Evolutionary conservation across 768 basidiomycete species (phyloP), one percentile per base, ranked within the genome.

Genomic region (Tricholoma sp.): DNA sequence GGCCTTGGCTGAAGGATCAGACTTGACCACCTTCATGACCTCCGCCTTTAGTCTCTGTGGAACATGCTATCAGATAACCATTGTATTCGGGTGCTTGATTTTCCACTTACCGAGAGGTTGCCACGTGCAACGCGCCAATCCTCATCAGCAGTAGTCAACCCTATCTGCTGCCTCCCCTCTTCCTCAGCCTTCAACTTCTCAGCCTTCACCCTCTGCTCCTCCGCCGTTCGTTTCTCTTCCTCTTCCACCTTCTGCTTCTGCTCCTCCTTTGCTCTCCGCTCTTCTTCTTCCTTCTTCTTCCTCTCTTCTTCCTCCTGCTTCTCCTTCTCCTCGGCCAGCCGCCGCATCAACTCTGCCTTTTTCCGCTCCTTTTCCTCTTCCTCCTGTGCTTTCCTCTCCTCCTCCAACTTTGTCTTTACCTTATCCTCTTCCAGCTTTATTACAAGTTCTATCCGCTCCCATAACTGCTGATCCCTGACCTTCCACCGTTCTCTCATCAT

Each of bases 401-500:
- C 83, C 57, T 85, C 86, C 37, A 83, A 62, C 56, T 67, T 74
- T 58, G 68, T 74, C 8, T 75, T 76, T 19, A 79, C 68, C 57
- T 82, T 85, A 27, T 83, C 84, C 59, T 88, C 84, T 64, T 89
- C 86, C 3, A 70, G 29, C 63, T 79, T 79, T 59, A 91, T 90
- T 6, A 77, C 83, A 2, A 59, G 66, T 68, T 91, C 86, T 53
- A 89, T 81, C 4, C 83, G 75, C 24, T 82, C 75, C 73, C 83
- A 84, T 35, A 83, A 71, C 51, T 64, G 63, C 59, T 74, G 78
- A 43, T 85, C 82, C 46, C 84, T 81, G 57, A 76, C 77, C 39
- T 76, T 77, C 81, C 81, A 84, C 8, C 63, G 68, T 4, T 71
- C 70, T 46, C 72, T 70, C 34, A 86, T 66, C 50, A 64, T 67